Evolutionary conservation across 2,329 filamentous ascomycete genomes (phyloP).

Genomic region (Rhinocladiella mackenziei): DNA sequence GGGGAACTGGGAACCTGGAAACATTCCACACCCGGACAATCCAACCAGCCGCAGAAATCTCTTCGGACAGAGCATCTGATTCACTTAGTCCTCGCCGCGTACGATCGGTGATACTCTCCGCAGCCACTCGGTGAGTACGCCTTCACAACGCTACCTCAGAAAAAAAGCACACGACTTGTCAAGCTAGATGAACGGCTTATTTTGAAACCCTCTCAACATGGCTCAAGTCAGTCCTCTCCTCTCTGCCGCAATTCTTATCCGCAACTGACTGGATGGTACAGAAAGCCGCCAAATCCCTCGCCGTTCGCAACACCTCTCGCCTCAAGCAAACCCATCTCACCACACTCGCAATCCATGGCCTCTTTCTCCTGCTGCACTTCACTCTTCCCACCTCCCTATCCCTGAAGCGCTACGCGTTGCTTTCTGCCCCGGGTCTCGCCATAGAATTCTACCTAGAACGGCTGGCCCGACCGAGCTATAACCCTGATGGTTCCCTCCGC

Average conservation of each 20-base stretch:
- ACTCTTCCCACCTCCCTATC: slow-evolving; percentile 59
- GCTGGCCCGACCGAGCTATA: slow-evolving; percentile 73
- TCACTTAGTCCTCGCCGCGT: too few species aligned
- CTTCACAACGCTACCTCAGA: too few species aligned
- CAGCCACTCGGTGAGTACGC: too few species aligned
- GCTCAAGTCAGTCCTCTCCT: too few species aligned
- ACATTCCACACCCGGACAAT: neutral
- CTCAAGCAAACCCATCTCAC: slow-evolving; percentile 80
- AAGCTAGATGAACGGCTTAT: too few species aligned
- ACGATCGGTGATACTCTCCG: too few species aligned
- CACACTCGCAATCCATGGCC: slow-evolving; percentile 63
- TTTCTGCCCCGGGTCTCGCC: slow-evolving; percentile 69
- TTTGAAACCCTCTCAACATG: too few species aligned
- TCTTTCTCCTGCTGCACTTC: slow-evolving; percentile 71
- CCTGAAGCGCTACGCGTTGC: slow-evolving; percentile 62
- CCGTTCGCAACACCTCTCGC: slow-evolving; percentile 70
- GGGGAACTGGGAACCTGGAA: slow-evolving; percentile 2
- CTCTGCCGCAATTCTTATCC: too few species aligned
- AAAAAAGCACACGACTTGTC: too few species aligned
- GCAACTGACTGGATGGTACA: too few species aligned
- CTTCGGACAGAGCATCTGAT: neutral
- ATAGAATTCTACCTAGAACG: slow-evolving; percentile 84
- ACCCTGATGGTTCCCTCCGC: slow-evolving; percentile 62
- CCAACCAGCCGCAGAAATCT: neutral
- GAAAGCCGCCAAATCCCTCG: slow-evolving; percentile 57